phyloP scores from a whole-genome alignment of 2,329 filamentous ascomycete genomes.

The Dactylella cylindrospora region DNA sequence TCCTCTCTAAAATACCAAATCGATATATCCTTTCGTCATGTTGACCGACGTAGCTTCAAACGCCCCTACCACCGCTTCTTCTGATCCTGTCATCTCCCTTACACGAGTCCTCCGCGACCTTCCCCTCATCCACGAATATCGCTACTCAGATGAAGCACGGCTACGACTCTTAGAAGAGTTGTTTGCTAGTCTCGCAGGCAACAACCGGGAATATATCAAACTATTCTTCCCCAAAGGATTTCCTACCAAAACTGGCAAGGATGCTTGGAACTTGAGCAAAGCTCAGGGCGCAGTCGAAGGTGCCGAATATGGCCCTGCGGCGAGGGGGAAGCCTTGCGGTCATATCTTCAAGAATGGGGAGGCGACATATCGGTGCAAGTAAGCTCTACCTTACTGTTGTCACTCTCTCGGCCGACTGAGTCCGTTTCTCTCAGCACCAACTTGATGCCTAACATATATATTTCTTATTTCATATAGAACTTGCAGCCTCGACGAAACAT shows the following conservation, averaged over 20 bases:
- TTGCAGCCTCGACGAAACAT: conserved; percentile 91
- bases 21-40: no score
- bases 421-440: background rate
- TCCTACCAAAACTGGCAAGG: conserved; percentile 58
- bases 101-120: conserved; percentile 65
- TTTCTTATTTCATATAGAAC: conserved; percentile 56
- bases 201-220: conserved; percentile 70
- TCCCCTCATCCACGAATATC: conserved; percentile 71
- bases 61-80: conserved; percentile 36
- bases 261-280: conserved; percentile 72
- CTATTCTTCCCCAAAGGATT: conserved; percentile 80
- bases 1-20: no score
- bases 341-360: conserved; percentile 96
- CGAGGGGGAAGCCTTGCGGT: conserved; percentile 88
- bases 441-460: background rate
- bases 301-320: conserved; percentile 89
- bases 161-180: conserved; percentile 74
- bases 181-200: conserved; percentile 81
- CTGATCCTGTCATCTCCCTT: conserved; percentile 53
- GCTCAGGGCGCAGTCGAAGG: conserved; percentile 92
- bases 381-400: conserved; percentile 29
- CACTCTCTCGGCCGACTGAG: background rate
- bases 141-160: conserved; percentile 71
- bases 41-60: conserved; percentile 35
- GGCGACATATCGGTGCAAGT: conserved; percentile 85